Conservation (phyloP, 2,329 filamentous ascomycete species). For the Diaporthe citrichinensis region DNA sequence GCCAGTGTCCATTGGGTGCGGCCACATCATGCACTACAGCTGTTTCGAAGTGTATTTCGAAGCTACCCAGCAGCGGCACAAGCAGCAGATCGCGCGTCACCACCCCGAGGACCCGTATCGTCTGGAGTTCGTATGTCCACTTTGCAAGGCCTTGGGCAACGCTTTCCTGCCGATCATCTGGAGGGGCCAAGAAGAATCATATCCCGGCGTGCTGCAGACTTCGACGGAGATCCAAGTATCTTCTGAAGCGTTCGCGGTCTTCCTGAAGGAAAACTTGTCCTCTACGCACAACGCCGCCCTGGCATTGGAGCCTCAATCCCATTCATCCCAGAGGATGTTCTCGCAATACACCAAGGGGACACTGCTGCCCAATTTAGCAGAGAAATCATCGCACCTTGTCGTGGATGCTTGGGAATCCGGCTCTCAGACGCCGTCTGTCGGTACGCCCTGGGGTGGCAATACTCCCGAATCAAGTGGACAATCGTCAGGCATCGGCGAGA, state of each 20-base stretch:
- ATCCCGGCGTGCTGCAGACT: conserved; percentile 79
- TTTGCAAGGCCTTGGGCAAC: conserved; percentile 97
- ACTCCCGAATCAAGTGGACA: conserved; percentile 54
- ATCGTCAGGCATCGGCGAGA: conserved; percentile 44
- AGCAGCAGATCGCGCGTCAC: conserved; percentile 92
- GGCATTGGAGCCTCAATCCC: background rate
- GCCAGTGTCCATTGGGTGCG: conserved; percentile 90
- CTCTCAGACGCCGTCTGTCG: conserved; percentile 51
- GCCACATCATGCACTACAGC: conserved; percentile 97
- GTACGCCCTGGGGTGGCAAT: conserved; percentile 56
- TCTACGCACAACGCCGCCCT: background rate
- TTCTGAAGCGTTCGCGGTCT: conserved; percentile 70
- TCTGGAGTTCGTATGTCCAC: conserved; percentile 94
- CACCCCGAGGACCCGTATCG: conserved; percentile 85
- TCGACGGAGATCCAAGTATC: conserved; percentile 52
- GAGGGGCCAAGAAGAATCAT: conserved; percentile 90
- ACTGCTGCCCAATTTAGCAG: conserved; percentile 58
- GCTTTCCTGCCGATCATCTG: conserved; percentile 95
- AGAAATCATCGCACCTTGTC: conserved; percentile 52
- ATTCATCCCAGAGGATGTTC: conserved; percentile 51
- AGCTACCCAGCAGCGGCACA: conserved; percentile 86
- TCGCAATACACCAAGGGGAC: conserved; percentile 54
- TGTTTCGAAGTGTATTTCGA: conserved; percentile 95
- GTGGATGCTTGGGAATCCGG: conserved; percentile 61
- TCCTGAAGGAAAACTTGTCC: conserved; percentile 59